Evolutionary conservation across 176 grass and related monocot species (phyloP).

Genomic region (Leersia perrieri): DNA sequence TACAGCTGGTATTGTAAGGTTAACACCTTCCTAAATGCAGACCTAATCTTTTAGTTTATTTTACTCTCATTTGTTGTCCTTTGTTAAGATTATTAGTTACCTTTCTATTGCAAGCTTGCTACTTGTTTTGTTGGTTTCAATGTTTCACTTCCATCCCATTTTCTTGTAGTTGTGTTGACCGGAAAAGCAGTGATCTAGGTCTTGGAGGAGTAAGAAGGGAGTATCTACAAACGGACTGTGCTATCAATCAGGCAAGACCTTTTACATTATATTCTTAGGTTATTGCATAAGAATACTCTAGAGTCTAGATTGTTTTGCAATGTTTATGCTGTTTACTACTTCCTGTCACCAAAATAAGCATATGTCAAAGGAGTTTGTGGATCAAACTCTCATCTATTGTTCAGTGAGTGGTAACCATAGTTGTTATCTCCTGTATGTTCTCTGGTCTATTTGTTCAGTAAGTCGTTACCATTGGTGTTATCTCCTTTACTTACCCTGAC

Average conservation of each 20-base stretch:
- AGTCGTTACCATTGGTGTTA: neutral
- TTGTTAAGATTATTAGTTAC: neutral
- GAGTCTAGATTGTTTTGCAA: neutral
- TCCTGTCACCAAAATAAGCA: neutral
- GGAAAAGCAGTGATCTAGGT: conserved; percentile 88
- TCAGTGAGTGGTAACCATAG: neutral
- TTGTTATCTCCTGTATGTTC: neutral
- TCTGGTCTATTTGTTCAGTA: neutral
- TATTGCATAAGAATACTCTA: neutral
- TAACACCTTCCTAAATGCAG: conserved; percentile 6
- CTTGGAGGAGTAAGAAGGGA: conserved; percentile 70
- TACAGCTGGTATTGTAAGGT: conserved; percentile 96
- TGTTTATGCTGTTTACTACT: neutral
- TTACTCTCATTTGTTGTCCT: conserved; percentile 1
- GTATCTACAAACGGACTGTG: conserved; percentile 93
- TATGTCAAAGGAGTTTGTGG: neutral
- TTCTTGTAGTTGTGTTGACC: conserved; percentile 80
- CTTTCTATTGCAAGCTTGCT: neutral
- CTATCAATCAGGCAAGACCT: conserved; percentile 63
- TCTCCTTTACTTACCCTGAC: neutral
- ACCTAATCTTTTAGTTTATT: conserved; percentile 1
- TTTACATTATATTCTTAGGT: neutral
- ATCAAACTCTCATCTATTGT: neutral
- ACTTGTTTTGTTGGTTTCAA: conserved; percentile 24
- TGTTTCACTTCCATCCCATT: neutral